Evolutionary conservation across 2,329 filamentous ascomycete genomes (phyloP).

Genomic region (Didymella sp.): DNA sequence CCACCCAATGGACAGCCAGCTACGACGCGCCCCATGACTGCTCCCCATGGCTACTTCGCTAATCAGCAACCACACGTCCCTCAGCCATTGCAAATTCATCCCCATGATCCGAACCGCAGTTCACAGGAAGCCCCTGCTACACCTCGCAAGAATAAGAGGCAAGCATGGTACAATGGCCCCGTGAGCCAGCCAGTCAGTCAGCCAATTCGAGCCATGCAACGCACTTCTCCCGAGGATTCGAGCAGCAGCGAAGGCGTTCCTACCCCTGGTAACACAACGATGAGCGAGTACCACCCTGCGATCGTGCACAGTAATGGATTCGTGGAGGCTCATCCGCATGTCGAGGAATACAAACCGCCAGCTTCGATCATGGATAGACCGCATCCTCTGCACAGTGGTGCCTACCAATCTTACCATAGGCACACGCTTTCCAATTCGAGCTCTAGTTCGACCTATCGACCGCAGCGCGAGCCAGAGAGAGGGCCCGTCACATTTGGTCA

Average conservation of each 20-base stretch:
- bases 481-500: constrained; percentile 41
- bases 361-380: constrained; percentile 48
- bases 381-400: constrained; percentile 42
- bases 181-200: constrained; percentile 34
- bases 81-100: constrained; percentile 37
- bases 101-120: constrained; percentile 46
- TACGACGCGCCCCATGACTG: constrained; percentile 44
- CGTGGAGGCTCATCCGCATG: constrained; percentile 53
- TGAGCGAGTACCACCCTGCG: constrained; percentile 59
- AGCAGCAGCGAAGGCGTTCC: constrained; percentile 63
- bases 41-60: constrained; percentile 48
- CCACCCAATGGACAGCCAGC: constrained; percentile 31
- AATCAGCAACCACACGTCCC: constrained; percentile 35
- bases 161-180: constrained; percentile 74
- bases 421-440: constrained; percentile 35
- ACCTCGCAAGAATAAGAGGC: constrained; percentile 68
- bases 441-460: constrained; percentile 37
- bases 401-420: constrained; percentile 41
- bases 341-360: constrained; percentile 52
- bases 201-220: constrained; percentile 46
- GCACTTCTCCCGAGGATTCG: constrained; percentile 63
- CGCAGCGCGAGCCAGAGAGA: constrained; percentile 42
- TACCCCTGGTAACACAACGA: constrained; percentile 58
- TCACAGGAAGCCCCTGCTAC: constrained; percentile 55
- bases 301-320: constrained; percentile 60